Evolutionary conservation across 1,284 basidiomycete species (phyloP).

Genomic region (Malassezia furfur): DNA sequence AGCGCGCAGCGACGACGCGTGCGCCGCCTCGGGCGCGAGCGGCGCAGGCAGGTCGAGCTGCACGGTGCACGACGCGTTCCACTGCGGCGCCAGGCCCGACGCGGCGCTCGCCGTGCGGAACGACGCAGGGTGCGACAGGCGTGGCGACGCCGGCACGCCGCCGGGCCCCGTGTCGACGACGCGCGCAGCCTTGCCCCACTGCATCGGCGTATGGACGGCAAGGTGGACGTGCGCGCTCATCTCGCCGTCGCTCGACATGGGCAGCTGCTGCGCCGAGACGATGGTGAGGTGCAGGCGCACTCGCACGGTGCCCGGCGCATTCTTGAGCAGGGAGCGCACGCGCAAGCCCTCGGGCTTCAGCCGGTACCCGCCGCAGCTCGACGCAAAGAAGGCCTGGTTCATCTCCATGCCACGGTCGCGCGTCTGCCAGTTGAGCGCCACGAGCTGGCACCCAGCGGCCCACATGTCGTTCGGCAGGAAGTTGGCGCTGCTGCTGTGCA

Average conservation of each 20-base stretch:
- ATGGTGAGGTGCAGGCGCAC: slow-evolving; percentile 49
- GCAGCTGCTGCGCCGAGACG: slow-evolving; percentile 88
- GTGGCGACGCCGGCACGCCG: not conserved
- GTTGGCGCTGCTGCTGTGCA: slow-evolving; percentile 55
- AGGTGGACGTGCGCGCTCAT: slow-evolving; percentile 36
- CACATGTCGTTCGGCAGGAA: slow-evolving; percentile 83
- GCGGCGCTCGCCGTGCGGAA: slow-evolving; percentile 2
- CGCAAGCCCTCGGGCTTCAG: slow-evolving; percentile 76
- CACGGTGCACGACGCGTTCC: slow-evolving; percentile 29
- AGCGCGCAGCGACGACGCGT: not conserved
- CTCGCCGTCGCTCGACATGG: slow-evolving; percentile 41
- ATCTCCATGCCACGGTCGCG: slow-evolving; percentile 60
- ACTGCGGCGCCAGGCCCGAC: slow-evolving; percentile 42
- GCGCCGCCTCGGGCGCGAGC: slow-evolving; percentile 3
- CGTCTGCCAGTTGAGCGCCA: slow-evolving; percentile 96
- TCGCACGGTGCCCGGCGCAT: slow-evolving; percentile 19
- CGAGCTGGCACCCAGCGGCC: slow-evolving; percentile 82
- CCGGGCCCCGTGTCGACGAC: not conserved
- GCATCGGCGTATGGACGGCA: slow-evolving; percentile 14
- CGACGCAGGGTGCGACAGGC: not conserved
- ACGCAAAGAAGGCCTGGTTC: slow-evolving; percentile 89
- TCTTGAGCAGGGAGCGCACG: slow-evolving; percentile 49
- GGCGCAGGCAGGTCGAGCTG: slow-evolving; percentile 33
- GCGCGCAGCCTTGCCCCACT: slow-evolving; percentile 5
- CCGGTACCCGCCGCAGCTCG: slow-evolving; percentile 71